A percentile compares a stretch with the other conserved stretches of the same genome.
These are phyloP conservation scores for Lichtheimia corymbifera DNA, from an alignment of 371 early-diverging fungal species.

Conservation along the genomic window DNA sequence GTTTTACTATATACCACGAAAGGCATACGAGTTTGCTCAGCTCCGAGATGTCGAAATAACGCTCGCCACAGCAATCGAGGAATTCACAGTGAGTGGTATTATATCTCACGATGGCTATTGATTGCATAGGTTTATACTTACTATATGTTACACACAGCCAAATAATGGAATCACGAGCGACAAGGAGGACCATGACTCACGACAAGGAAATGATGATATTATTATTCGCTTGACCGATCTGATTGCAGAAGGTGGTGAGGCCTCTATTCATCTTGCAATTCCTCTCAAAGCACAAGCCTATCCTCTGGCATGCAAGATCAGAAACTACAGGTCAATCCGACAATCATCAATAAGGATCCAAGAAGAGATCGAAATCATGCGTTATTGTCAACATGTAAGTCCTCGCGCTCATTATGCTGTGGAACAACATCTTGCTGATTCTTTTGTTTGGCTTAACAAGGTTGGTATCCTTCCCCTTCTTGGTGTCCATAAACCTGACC, in stretches of 20 bases:
- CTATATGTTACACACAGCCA: neutral
- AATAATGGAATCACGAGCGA: neutral
- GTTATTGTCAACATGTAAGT: conserved; percentile 9
- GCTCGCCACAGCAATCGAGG: neutral
- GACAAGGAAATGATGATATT: too few species aligned
- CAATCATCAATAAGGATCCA: too few species aligned
- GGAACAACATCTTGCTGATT: neutral
- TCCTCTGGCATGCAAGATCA: conserved; percentile 11
- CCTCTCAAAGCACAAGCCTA: neutral
- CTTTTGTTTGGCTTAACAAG: neutral
- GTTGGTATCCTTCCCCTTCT: too few species aligned
- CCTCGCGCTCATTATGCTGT: neutral
- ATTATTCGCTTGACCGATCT: neutral
- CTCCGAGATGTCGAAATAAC: neutral
- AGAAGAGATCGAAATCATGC: conserved; percentile 6
- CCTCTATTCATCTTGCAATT: neutral
- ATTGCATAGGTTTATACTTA: neutral
- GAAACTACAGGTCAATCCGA: neutral
- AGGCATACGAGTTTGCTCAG: neutral
- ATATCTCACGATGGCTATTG: neutral
- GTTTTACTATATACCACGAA: neutral
- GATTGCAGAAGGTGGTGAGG: neutral
- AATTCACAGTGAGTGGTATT: neutral
- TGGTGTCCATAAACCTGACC: neutral
- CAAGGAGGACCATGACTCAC: neutral